phyloP scores from a whole-genome alignment of 768 basidiomycete species.

The Pisolithus orientalis region DNA sequence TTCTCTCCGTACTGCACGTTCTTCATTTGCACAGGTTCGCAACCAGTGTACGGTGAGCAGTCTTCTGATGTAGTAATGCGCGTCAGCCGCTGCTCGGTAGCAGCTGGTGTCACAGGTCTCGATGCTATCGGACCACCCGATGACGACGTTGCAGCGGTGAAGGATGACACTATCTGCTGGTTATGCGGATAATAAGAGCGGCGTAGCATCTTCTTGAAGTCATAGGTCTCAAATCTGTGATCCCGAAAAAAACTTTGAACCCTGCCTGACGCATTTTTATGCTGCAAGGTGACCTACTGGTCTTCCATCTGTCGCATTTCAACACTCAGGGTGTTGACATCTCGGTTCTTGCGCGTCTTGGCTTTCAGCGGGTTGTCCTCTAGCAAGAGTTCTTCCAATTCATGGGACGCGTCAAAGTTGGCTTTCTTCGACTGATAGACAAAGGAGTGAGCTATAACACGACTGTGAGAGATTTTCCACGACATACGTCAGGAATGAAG shows the following conservation, averaged over 20 bases:
- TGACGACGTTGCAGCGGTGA: constrained; percentile 63
- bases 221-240: constrained; percentile 80
- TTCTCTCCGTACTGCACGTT: constrained; percentile 40
- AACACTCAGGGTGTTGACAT: constrained; percentile 67
- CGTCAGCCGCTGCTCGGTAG: constrained; percentile 37
- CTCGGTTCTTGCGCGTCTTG: constrained; percentile 86
- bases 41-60: constrained; percentile 37
- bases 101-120: constrained; percentile 66
- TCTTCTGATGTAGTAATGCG: constrained; percentile 35
- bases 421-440: constrained; percentile 84
- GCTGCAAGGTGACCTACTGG: constrained; percentile 54
- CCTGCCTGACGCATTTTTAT: constrained; percentile 3
- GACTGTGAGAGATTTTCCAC: constrained; percentile 2
- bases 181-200: constrained; percentile 88
- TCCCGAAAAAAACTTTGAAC: constrained; percentile 1
- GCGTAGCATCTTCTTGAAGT: constrained; percentile 87
- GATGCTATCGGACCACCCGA: constrained; percentile 66
- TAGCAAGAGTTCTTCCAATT: constrained; percentile 89
- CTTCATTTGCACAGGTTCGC: constrained; percentile 35
- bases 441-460: constrained; percentile 7
- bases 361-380: constrained; percentile 98
- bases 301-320: constrained; percentile 99
- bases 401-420: constrained; percentile 98
- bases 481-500: constrained; percentile 81
- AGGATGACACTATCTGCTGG: constrained; percentile 53